These are phyloP conservation scores for Asterophora lycoperdoides DNA, from an alignment of 768 basidiomycete genomes.

Conservation along the genomic window DNA sequence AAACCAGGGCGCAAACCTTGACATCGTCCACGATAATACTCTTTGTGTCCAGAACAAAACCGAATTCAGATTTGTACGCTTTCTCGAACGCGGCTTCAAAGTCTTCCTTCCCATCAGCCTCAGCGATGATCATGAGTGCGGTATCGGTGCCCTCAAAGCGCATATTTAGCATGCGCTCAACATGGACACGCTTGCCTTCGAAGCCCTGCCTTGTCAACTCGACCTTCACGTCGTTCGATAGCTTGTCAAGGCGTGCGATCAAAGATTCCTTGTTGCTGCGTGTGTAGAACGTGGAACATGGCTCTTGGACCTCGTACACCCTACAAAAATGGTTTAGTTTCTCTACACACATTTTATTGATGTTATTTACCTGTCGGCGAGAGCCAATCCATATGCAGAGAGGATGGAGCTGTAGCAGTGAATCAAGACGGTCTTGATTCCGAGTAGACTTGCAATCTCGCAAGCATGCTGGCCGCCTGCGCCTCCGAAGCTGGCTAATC, in stretches of 20 bases:
- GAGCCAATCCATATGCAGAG: slow-evolving; percentile 90
- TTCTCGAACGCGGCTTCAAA: slow-evolving; percentile 78
- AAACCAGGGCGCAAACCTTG: slow-evolving; percentile 47
- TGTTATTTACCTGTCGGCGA: slow-evolving; percentile 61
- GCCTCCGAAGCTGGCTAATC: slow-evolving; percentile 84
- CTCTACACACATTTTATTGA: neutral
- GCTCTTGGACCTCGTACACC: slow-evolving; percentile 86
- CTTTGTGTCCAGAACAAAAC: slow-evolving; percentile 85
- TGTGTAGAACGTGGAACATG: slow-evolving; percentile 76
- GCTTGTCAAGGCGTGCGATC: slow-evolving; percentile 60
- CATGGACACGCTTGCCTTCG: slow-evolving; percentile 58
- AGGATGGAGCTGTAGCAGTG: slow-evolving; percentile 91
- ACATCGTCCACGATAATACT: slow-evolving; percentile 86
- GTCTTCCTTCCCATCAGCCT: slow-evolving; percentile 59
- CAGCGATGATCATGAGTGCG: slow-evolving; percentile 78
- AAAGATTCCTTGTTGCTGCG: slow-evolving; percentile 52
- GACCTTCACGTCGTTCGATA: slow-evolving; percentile 54
- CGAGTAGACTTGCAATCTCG: slow-evolving; percentile 82
- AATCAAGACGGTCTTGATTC: slow-evolving; percentile 84
- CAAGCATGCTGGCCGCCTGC: slow-evolving; percentile 92
- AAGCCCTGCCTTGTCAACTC: slow-evolving; percentile 85
- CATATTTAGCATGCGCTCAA: slow-evolving; percentile 88
- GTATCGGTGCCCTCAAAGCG: slow-evolving; percentile 94
- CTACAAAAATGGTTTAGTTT: slow-evolving; percentile 32
- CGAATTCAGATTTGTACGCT: slow-evolving; percentile 83